Evolutionary conservation across 1,139 yeast species (phyloP).

Genomic region (Magnusiomyces tetraspermus): DNA sequence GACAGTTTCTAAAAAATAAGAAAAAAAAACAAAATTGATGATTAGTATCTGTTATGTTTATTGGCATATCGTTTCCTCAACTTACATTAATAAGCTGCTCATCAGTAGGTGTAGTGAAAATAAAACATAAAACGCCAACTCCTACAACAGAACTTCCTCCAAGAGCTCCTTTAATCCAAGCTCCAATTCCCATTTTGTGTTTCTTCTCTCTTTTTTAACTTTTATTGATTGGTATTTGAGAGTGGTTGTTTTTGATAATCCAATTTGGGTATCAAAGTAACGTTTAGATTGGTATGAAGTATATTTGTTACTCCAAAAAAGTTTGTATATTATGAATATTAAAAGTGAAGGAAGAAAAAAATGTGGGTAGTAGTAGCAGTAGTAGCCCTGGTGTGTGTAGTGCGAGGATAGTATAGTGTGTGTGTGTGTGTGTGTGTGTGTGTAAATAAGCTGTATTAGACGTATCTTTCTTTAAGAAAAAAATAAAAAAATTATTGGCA

Average conservation of each 20-base stretch:
- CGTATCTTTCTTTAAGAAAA: too few species aligned
- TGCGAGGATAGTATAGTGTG: too few species aligned
- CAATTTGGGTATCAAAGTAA: neutral
- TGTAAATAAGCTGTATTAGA: too few species aligned
- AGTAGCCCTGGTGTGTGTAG: too few species aligned
- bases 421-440: too few species aligned
- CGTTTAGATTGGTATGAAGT: too few species aligned
- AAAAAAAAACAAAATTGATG: neutral
- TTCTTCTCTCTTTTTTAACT: too few species aligned
- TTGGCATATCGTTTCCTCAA: too few species aligned
- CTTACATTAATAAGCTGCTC: constrained; percentile 55
- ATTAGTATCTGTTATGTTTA: neutral
- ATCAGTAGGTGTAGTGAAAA: constrained; percentile 73
- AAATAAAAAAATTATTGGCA: neutral
- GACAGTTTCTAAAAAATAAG: constrained; percentile 40
- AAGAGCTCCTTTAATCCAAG: constrained; percentile 51
- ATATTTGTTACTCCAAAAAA: too few species aligned
- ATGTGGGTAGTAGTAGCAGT: too few species aligned
- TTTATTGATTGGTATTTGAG: neutral
- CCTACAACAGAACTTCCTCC: constrained; percentile 57
- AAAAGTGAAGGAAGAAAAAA: too few species aligned
- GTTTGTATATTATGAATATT: too few species aligned
- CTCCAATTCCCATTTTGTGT: constrained; percentile 23
- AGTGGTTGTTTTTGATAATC: neutral
- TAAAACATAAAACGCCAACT: constrained; percentile 55